These are phyloP conservation scores for Cetraspora pellucida DNA, from an alignment of 192 early-diverging fungal genomes.

Conservation along the genomic window DNA sequence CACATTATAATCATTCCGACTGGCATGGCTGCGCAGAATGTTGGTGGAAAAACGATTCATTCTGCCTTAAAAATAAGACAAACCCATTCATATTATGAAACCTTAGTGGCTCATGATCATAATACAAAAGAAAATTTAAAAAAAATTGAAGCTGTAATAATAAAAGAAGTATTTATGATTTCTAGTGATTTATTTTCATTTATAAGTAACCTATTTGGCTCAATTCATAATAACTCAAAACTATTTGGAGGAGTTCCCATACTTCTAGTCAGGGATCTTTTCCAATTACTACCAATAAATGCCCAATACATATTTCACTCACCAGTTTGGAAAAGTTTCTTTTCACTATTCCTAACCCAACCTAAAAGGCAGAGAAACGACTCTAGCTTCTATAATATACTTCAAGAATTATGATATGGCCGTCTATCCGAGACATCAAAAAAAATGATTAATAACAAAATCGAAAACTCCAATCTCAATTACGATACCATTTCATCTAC, in stretches of 20 bases:
- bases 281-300: background rate
- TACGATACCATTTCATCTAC: no score
- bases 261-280: background rate
- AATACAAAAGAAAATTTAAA: background rate
- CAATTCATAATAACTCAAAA: background rate
- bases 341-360: no score
- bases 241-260: background rate
- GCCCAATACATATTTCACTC: no score
- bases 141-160: background rate
- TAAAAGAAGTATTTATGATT: background rate
- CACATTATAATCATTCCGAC: background rate
- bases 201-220: no score
- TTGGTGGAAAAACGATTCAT: conserved; percentile 1
- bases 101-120: background rate
- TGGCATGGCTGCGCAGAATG: conserved; percentile 5
- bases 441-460: no score
- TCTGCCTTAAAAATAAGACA: no score
- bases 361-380: no score
- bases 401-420: no score
- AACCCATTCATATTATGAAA: background rate
- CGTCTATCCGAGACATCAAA: no score
- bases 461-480: no score
- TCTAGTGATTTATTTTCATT: background rate
- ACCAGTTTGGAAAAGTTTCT: no score
- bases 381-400: no score